Base-by-base conservation (phyloP, 345 rosid species). In the Rhizophora apiculata region DNA sequence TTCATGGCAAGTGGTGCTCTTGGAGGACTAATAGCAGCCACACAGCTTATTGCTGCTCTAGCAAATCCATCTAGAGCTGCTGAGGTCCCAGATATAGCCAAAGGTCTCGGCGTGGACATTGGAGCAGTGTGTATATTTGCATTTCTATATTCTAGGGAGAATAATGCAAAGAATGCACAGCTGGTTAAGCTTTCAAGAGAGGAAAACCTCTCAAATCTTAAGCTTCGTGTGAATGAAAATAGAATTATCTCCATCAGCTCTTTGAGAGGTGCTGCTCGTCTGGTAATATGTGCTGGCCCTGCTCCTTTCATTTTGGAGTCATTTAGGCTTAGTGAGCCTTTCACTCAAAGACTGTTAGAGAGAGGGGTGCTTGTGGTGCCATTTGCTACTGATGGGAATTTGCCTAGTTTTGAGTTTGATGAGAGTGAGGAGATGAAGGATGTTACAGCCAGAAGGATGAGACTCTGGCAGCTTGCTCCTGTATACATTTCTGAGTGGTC, bases 291-390 rank as follows among this genome's bases (percentile, higher is more conserved):
- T 64, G 93, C 85, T 46, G 97, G 93, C 22, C 90, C 98, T 63
- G 87, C 69, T 22, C 74, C 85, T 39, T 91, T 82, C 73, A 78
- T 91, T 1, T 78, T 68, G 52, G 95, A 94, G 83, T 79, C 98
- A 19, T 91, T 87, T 79, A 85, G 85, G 67, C 82, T 72, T 26
- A 94, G 98, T 62, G 89, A 76, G 75, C 88, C 95, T 69, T 88
- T 82, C 80, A 86, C 96, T 10, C 82, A 83, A 74, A 74, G 84
- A 30, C 97, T 94, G 65, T 68, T 91, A 57, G 97, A 91, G 34
- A 85, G 98, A 82, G 97, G 95, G 73, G 96, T 89, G 62, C 91
- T 89, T 69, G 97, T 89, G 59, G 90, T 94, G 74, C 85, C 97
- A 73, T 89, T 88, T 61, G 71, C 85, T 68, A 88, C 90, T 0